phyloP scores from a whole-genome alignment of 371 early-diverging fungal species.

The Syncephalastrum contaminatum region DNA sequence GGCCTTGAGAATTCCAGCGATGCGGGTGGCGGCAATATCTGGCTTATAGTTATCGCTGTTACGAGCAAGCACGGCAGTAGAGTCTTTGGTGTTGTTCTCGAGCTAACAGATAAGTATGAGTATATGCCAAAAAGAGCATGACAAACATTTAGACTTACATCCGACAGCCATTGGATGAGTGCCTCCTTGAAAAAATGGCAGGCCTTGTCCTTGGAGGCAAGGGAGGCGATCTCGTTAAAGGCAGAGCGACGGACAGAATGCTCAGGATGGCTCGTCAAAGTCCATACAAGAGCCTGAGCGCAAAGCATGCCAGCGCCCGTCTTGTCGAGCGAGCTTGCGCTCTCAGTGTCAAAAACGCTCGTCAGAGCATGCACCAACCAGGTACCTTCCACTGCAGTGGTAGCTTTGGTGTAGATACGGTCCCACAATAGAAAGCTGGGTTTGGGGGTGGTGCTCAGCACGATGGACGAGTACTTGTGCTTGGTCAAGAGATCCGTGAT shows the following conservation, averaged over 20 bases:
- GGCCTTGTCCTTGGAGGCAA: slow-evolving; percentile 39
- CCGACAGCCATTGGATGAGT: slow-evolving; percentile 55
- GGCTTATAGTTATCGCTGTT: slow-evolving; percentile 52
- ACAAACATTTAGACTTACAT: slow-evolving; percentile 25
- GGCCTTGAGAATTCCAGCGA: slow-evolving; percentile 64
- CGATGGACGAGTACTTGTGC: slow-evolving; percentile 38
- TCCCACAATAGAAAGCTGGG: slow-evolving; percentile 80
- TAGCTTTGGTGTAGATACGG: slow-evolving; percentile 77
- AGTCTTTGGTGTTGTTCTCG: slow-evolving; percentile 52
- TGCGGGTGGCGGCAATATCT: slow-evolving; percentile 45
- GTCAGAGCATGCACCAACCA: slow-evolving; percentile 72
- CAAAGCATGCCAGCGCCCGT: slow-evolving; percentile 31
- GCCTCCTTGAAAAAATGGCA: slow-evolving; percentile 45
- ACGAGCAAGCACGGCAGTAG: slow-evolving; percentile 50
- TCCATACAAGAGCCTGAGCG: slow-evolving; percentile 55
- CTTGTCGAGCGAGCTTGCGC: slow-evolving; percentile 29
- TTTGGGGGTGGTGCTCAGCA: slow-evolving; percentile 47
- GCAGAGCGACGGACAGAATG: slow-evolving; percentile 53
- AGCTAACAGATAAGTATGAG: slow-evolving; percentile 16
- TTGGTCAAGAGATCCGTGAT: slow-evolving; percentile 34
- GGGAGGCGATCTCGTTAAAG: slow-evolving; percentile 40
- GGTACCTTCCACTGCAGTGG: slow-evolving; percentile 63
- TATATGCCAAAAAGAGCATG: background rate
- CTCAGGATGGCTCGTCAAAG: slow-evolving; percentile 50
- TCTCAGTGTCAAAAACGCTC: slow-evolving; percentile 41